Base-by-base conservation (phyloP, 192 early-diverging fungal genomes). In the Lobulomyces angularis region DNA sequence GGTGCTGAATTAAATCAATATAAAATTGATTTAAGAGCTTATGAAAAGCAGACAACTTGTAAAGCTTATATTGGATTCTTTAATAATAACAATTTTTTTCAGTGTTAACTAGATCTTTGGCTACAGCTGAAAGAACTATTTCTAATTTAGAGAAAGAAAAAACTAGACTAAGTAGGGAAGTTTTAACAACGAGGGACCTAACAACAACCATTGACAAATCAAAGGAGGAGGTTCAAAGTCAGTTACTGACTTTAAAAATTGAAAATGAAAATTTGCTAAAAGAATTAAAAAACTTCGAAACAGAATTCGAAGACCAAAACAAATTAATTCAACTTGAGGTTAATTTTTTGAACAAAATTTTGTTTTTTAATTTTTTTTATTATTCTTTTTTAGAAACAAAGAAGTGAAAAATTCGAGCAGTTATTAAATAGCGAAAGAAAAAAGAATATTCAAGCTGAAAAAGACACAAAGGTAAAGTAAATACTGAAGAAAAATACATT, bases 91-190 rank as follows among this genome's bases (percentile, higher is more conserved):
- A 40, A n/a, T 48, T 47, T 9, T 47, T 16, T 12, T 17, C 41
- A 63, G 61, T 41, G 48, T 32, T 72, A 11, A 37, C 67, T 6
- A 50, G 69, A 24, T 16, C 67, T 7, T 37, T 69, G 12, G 54
- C 64, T 3, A 59, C 55, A 14, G 18, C 45, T 8, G 67, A 71
- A 27, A 31, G 62, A 19, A 45, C 32, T 18, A 46, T 51, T 8
- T 26, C 37, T 14, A 51, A 71, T 24, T 46, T 72, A 27, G 67
- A 67, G 49, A 29, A 45, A 11, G 70, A 73, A 25, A 66, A 63
- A 36, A 21, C 32, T 11, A 30, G 67, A 20, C 30, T 67, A 35
- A 37, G 48, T 5, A 33, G 62, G 16, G 69, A 71, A 29, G 21
- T 67, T n/a, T 46, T 26, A 16, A 46, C 57, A 9, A 46, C 44